Evolutionary conservation across 2,329 filamentous ascomycete genomes (phyloP).

Genomic region (Hypocreales sp.): DNA sequence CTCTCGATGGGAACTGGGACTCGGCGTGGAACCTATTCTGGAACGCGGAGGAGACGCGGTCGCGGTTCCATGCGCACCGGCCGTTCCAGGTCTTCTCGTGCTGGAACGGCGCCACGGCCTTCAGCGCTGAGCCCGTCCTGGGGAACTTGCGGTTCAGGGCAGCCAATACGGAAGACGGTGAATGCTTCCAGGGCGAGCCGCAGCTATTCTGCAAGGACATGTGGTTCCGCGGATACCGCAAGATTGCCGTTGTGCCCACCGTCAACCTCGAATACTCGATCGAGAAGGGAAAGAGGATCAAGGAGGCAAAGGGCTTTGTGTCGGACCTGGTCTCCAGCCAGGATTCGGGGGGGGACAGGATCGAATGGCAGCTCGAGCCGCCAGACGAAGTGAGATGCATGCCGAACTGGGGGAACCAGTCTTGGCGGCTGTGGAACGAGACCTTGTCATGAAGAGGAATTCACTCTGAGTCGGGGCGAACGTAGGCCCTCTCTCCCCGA

Average conservation of each 20-base stretch:
- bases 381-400: conserved; percentile 33
- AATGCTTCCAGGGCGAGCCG: conserved; percentile 40
- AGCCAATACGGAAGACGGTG: conserved; percentile 11
- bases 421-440: conserved; percentile 22
- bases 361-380: conserved; percentile 27
- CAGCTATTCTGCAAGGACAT: conserved; percentile 41
- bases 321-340: conserved; percentile 16
- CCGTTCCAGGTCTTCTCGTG: conserved; percentile 46
- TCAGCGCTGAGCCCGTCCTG: conserved; percentile 31
- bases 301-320: conserved; percentile 33
- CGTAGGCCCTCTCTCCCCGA: too few species aligned
- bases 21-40: conserved; percentile 35
- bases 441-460: conserved; percentile 2
- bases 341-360: conserved; percentile 12
- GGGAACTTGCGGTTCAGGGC: conserved; percentile 28
- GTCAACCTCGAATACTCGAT: conserved; percentile 40
- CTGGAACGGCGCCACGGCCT: conserved; percentile 40
- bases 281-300: conserved; percentile 26
- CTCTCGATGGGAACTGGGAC: conserved; percentile 31
- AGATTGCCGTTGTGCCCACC: conserved; percentile 38
- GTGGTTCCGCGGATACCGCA: conserved; percentile 31
- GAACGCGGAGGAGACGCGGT: conserved; percentile 23
- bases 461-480: too few species aligned
- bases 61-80: conserved; percentile 16
- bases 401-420: conserved; percentile 22